Evolutionary conservation across 148 eudicot species (phyloP), one percentile per base, ranked within the genome.

Genomic region (Cornus controversa): DNA sequence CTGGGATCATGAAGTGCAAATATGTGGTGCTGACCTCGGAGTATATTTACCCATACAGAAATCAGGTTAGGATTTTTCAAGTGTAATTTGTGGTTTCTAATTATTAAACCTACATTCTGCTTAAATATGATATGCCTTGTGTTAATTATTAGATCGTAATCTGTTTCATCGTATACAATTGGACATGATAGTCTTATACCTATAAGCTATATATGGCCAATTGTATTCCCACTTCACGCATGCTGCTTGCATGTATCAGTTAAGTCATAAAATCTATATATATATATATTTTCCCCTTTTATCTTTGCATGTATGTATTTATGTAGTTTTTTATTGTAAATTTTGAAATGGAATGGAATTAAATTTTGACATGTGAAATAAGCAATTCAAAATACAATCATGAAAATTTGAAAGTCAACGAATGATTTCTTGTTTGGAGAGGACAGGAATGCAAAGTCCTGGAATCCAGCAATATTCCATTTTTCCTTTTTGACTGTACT

Each of bases 1-100:
- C 99, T 85, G 98, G 99, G 67, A 90, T 96, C 87, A 96, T 96
- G 99, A 91, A 93, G 85, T 74, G 94, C 85, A 93, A 96, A 75
- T 96, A 96, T 78, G 86, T 88, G 62, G 89, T 89, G 68, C 77
- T 96, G 82, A 89, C 87, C 80, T 70, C 93, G 8, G 99, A 96
- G 74, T 96, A 71, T 78, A 94, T 96, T 66, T 87, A 96, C 82
- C 98, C 99, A 6, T 96, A 93, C 87, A 93, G 99, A 83, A 96
- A 96, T 82, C 99, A 96, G 98, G 99, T 91, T 27, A 74, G 26
- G 10, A 22, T 53, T 57, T 40, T 25, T 58, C 67, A 24, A 20
- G 5, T 75, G 10, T 34, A 20, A 40, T 27, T 78, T 72, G 58
- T 63, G 31, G 50, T 78, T 26, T 63, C 22, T 72, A 66, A 25